A percentile compares a stretch with the other conserved stretches of the same genome.
Evolutionary conservation across 805 yeast genomes (phyloP).

Genomic region (Ogataea thermomethanolica): DNA sequence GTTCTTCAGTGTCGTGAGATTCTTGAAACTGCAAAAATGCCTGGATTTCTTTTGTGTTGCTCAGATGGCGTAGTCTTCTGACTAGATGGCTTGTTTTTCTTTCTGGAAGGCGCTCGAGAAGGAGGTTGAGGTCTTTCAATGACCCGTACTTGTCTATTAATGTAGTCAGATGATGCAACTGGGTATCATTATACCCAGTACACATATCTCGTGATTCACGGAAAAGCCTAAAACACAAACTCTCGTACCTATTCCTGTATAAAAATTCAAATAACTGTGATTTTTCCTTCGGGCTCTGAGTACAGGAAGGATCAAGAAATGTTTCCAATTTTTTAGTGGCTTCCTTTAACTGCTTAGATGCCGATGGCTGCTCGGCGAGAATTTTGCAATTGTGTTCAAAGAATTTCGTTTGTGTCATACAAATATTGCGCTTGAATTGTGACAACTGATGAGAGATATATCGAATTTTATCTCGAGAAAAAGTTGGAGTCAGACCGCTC

Average conservation of each 20-base stretch:
- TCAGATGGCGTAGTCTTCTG: slow-evolving; percentile 1
- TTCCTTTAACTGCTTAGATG: slow-evolving; percentile 1
- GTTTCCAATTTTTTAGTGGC: slow-evolving; percentile 4
- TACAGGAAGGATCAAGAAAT: background rate
- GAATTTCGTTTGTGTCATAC: slow-evolving; percentile 21
- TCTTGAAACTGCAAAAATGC: slow-evolving; percentile 1
- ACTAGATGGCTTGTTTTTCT: slow-evolving; percentile 4
- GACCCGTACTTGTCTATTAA: slow-evolving; percentile 26
- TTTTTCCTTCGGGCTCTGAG: slow-evolving; percentile 12
- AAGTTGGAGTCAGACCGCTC: slow-evolving; percentile 16
- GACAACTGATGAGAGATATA: slow-evolving; percentile 9
- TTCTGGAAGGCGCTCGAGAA: slow-evolving; percentile 15
- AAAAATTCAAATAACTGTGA: slow-evolving; percentile 22
- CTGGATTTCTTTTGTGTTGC: background rate
- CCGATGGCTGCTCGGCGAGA: slow-evolving; percentile 10
- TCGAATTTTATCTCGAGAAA: slow-evolving; percentile 6
- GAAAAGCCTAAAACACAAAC: slow-evolving; percentile 15
- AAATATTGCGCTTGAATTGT: slow-evolving; percentile 20
- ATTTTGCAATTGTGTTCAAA: slow-evolving; percentile 27
- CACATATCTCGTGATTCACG: slow-evolving; percentile 9
- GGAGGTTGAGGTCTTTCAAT: slow-evolving; percentile 13
- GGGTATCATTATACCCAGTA: slow-evolving; percentile 13
- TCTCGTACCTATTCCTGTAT: slow-evolving; percentile 16
- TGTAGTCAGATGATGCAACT: slow-evolving; percentile 11
- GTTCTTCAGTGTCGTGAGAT: background rate